Base-by-base conservation (phyloP, 2,329 filamentous ascomycete genomes). In the Metarhizium rileyi region DNA sequence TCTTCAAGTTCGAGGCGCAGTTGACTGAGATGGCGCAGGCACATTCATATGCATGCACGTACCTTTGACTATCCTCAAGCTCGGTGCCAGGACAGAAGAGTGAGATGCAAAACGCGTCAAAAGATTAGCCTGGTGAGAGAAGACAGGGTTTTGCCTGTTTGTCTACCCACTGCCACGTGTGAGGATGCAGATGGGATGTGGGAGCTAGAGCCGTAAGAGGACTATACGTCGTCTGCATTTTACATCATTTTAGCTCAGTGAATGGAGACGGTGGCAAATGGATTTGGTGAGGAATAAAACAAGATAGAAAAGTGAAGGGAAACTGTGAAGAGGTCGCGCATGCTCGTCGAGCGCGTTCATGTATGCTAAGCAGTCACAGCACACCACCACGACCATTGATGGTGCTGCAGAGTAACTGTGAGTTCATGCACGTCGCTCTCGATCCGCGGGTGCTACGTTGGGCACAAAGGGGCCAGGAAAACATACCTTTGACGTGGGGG, bases 341-440 rank as follows among this genome's bases (percentile, higher is more conserved):
- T 22, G 25, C 12, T 43, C 18, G 16, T 5, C 18, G n/a, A 38
- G 35, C 42, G 35, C 46, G 46, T 30, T 18, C 20, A 18, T 45
- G 5, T n/a, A n/a, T 28, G 18, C 26, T 20, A 6, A 12, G 20
- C 23, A 46, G 18, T 27, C 25, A 35, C 46, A 22, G 22, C n/a
- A 36, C 41, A 44, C 20, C 48, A 46, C 47, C 22, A 12, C 48
- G 42, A 7, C 26, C 7, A 12, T 42, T 35, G 20, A 43, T 12
- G 5, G 25, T 35, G 43, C 14, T 42, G 33, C 44, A n/a, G 10
- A 22, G 28, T 8, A 23, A 23, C 26, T 50, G 35, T 23, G 36
- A 35, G 42, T 49, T 49, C 47, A 47, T 50, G 45, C 49, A 44
- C 41, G 42, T 46, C 25, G 41, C 40, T 23, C 28, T 40, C 14